A percentile compares a stretch with the other conserved stretches of the same genome.
phyloP scores from a whole-genome alignment of 768 basidiomycete species.

The Udeniomyces megalosporus region DNA sequence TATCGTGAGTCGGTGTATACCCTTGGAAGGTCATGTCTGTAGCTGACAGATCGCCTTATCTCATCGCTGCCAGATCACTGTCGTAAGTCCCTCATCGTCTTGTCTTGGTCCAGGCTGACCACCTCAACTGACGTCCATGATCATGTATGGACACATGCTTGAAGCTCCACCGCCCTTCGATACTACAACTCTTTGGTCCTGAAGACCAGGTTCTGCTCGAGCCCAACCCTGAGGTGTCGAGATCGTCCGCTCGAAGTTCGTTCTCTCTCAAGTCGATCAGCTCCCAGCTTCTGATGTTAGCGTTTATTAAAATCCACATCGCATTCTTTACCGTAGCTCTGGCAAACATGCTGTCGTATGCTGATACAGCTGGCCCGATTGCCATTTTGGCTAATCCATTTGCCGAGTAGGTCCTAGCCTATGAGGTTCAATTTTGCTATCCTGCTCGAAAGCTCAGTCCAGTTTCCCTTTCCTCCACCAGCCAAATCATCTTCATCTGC shows the following conservation, averaged over 20 bases:
- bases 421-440: background rate
- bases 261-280: background rate
- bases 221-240: slow-evolving; percentile 14
- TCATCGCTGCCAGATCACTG: background rate
- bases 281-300: background rate
- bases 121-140: background rate
- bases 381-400: slow-evolving; percentile 14
- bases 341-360: slow-evolving; percentile 14
- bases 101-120: background rate
- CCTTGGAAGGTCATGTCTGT: background rate
- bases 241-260: slow-evolving; percentile 13
- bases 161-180: slow-evolving; percentile 13
- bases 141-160: slow-evolving; percentile 1
- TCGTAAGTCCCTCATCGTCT: too few species aligned
- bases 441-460: background rate
- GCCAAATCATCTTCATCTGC: slow-evolving; percentile 10
- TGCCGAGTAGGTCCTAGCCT: slow-evolving; percentile 13
- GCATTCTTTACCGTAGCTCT: background rate
- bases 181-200: slow-evolving; percentile 7
- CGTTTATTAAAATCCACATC: background rate
- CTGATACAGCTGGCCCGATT: slow-evolving; percentile 4
- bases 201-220: slow-evolving; percentile 13
- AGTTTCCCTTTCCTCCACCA: background rate
- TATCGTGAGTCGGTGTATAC: background rate
- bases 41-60: background rate